These are phyloP conservation scores for Volvox carteri DNA, from an alignment of 163 green algal genomes.

Conservation along the genomic window DNA sequence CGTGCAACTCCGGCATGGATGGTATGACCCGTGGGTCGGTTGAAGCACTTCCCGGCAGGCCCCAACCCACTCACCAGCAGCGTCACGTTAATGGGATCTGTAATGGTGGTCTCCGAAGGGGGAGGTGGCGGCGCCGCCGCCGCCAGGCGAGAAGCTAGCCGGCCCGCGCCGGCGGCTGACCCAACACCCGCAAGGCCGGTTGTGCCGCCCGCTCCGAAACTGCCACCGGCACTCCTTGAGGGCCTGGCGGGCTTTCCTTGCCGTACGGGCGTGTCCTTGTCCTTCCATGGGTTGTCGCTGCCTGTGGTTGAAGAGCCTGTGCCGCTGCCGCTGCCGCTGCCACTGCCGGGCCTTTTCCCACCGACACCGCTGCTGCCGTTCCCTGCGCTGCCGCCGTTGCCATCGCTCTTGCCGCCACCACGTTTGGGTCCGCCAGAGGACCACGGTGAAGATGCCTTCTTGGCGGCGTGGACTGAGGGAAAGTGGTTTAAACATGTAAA, in stretches of 20 bases:
- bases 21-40: too few relatives aligned
- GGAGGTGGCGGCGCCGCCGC: neutral
- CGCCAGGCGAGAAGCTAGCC: neutral
- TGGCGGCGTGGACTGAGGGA: slow-evolving; percentile 26
- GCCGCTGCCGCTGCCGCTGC: neutral
- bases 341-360: neutral
- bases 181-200: neutral
- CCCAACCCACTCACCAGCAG: slow-evolving; percentile 43
- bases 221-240: neutral
- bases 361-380: neutral
- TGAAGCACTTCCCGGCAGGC: too few relatives aligned
- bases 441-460: slow-evolving; percentile 39
- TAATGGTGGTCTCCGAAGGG: slow-evolving; percentile 47
- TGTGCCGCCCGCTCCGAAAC: neutral
- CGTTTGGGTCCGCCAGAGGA: slow-evolving; percentile 32
- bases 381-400: neutral
- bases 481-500: too few relatives aligned
- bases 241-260: neutral
- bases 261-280: neutral
- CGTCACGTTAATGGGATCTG: slow-evolving; percentile 35
- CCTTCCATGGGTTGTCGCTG: slow-evolving; percentile 31
- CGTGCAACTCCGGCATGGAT: too few relatives aligned
- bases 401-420: neutral
- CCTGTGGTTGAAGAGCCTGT: neutral
- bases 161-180: neutral